These are phyloP conservation scores for Alloteropsis semialata DNA, from an alignment of 176 grass and related monocot species.

Conservation along the genomic window DNA sequence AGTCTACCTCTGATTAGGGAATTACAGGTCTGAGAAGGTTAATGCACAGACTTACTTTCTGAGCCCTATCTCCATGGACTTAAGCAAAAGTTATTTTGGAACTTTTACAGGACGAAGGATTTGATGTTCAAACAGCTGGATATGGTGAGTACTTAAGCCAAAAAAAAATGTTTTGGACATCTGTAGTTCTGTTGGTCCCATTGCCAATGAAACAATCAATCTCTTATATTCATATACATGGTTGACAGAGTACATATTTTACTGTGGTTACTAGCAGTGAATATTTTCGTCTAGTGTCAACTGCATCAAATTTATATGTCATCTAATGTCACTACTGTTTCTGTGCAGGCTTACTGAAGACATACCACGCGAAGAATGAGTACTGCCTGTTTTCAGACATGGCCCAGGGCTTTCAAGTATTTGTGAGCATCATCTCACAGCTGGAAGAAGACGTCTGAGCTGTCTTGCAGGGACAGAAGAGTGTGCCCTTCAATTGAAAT, in stretches of 20 bases:
- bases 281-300: background rate
- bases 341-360: conserved; percentile 69
- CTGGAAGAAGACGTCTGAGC: conserved; percentile 56
- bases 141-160: conserved; percentile 54
- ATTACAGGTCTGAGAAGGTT: conserved; percentile 64
- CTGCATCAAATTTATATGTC: background rate
- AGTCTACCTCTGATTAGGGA: conserved; percentile 90
- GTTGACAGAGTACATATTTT: background rate
- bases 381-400: conserved; percentile 92
- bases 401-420: conserved; percentile 81
- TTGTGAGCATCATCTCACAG: conserved; percentile 90
- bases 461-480: background rate
- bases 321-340: conserved; percentile 2
- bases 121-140: conserved; percentile 94
- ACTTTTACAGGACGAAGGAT: conserved; percentile 82
- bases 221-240: background rate
- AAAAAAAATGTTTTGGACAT: background rate
- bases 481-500: background rate
- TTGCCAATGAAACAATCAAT: background rate
- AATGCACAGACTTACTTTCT: background rate
- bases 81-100: conserved; percentile 18
- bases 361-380: conserved; percentile 91
- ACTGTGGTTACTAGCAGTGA: background rate
- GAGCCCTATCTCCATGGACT: conserved; percentile 19
- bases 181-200: background rate